A percentile compares a stretch with the other conserved stretches of the same genome.
Evolutionary conservation across 1,284 basidiomycete genomes (phyloP).

Genomic region (Trametes polyzona): DNA sequence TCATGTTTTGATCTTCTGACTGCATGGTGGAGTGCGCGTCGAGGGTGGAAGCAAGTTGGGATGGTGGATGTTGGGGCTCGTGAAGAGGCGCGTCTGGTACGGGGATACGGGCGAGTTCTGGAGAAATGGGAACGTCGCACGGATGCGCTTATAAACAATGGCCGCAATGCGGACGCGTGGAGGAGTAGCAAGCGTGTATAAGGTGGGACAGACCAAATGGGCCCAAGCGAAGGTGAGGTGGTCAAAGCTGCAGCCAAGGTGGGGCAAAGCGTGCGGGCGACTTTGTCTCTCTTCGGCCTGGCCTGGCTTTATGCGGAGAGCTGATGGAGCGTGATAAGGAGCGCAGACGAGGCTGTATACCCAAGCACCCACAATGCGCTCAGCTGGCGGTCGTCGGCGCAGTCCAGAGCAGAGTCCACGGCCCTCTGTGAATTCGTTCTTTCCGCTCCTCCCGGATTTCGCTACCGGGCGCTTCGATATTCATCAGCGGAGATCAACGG

Average conservation of each 20-base stretch:
- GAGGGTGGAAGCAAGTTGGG: not conserved
- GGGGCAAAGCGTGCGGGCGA: slow-evolving; percentile 6
- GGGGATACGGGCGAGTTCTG: not conserved
- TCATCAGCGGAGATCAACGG: too few species aligned
- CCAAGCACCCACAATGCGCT: slow-evolving; percentile 9
- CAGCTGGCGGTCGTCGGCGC: too few species aligned
- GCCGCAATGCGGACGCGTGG: not conserved
- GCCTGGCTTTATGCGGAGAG: not conserved
- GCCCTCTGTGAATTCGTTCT: not conserved
- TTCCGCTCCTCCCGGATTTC: too few species aligned
- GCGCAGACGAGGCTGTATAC: slow-evolving; percentile 10
- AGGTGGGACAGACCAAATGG: slow-evolving; percentile 9
- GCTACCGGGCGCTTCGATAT: too few species aligned
- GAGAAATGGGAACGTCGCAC: not conserved
- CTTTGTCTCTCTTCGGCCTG: slow-evolving; percentile 1
- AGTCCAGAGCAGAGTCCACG: too few species aligned
- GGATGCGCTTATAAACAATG: slow-evolving; percentile 1
- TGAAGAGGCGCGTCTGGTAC: not conserved
- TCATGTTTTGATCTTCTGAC: slow-evolving; percentile 15
- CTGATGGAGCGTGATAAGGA: slow-evolving; percentile 6
- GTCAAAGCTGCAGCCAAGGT: slow-evolving; percentile 6
- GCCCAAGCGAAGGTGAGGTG: slow-evolving; percentile 7
- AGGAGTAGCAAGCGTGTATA: not conserved
- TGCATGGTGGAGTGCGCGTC: not conserved
- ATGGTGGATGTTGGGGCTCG: not conserved